Evolutionary conservation across 352 stramenopile species (phyloP).

Genomic region (Aphanomyces euteiches): DNA sequence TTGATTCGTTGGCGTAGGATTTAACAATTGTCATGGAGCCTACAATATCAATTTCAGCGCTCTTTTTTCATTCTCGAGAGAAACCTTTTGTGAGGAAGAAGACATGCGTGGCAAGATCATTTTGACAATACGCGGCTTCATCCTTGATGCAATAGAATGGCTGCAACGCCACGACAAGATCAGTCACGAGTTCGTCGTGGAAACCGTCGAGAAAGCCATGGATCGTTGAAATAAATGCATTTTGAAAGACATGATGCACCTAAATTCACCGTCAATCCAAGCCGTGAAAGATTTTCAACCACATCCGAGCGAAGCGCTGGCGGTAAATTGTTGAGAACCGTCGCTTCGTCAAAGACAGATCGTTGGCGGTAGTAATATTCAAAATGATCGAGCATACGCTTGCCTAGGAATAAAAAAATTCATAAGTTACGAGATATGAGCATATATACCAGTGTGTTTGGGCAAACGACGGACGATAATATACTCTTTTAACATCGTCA

Average conservation of each 20-base stretch:
- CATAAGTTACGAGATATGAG: neutral
- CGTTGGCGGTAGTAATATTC: slow-evolving; percentile 84
- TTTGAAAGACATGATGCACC: slow-evolving; percentile 65
- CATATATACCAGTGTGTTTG: slow-evolving; percentile 36
- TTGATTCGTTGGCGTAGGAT: slow-evolving; percentile 39
- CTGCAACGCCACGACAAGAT: slow-evolving; percentile 78
- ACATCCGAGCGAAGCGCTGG: slow-evolving; percentile 33
- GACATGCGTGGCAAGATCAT: slow-evolving; percentile 79
- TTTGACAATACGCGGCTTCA: slow-evolving; percentile 73
- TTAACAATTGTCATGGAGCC: slow-evolving; percentile 49
- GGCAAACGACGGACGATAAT: slow-evolving; percentile 71
- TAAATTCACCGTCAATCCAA: slow-evolving; percentile 26
- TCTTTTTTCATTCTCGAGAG: neutral
- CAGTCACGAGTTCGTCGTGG: slow-evolving; percentile 74
- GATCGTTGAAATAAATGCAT: slow-evolving; percentile 63
- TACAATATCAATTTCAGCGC: neutral
- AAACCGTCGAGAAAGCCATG: slow-evolving; percentile 62
- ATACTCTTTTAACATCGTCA: slow-evolving; percentile 84
- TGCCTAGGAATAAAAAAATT: slow-evolving; percentile 44
- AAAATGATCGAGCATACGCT: slow-evolving; percentile 72
- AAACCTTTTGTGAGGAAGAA: slow-evolving; percentile 83
- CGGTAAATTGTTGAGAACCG: slow-evolving; percentile 61
- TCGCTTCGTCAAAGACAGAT: slow-evolving; percentile 74
- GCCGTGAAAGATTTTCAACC: no score
- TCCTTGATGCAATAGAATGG: slow-evolving; percentile 73